Evolutionary conservation across 2,329 filamentous ascomycete species (phyloP), one percentile per base, ranked within the genome.

Genomic region (Geosmithia putterillii): DNA sequence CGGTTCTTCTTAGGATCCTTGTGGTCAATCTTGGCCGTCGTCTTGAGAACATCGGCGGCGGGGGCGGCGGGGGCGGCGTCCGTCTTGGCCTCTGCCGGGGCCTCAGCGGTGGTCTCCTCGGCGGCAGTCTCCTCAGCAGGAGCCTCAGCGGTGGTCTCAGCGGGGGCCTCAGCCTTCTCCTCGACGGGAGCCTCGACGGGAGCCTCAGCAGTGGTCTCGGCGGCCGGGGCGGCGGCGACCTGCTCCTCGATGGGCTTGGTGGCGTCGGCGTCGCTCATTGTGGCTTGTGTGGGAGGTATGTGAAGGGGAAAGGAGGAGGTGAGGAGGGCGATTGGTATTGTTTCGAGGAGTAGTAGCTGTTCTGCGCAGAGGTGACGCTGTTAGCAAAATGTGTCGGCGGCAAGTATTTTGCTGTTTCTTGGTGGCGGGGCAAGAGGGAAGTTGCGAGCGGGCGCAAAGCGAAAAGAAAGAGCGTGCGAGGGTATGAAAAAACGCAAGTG

Each of bases 1-100:
- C 71, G 71, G 52, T 83, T 82, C 52, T 77, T 76, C 50, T 59
- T 54, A 46, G 55, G 57, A 50, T 67, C 58, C 28, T 64, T 57
- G 41, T 54, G 49, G 47, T 68, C 57, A 45, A 60, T 58, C 50
- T 58, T 55, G 48, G 60, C 64, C 28, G 59, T 67, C 44, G 61
- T 73, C 65, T 66, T 69, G 45, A 71, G 59, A 44, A 71, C 63
- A 41, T 60, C 54, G 41, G 48, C 38, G 7, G 51, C 48, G 22
- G 45, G 32, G 21, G 47, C 46, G 36, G 48, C 45, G 28, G 54
- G 51, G 36, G 50, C 44, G 20, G 56, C 50, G 20, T 52, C 50
- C 28, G 47, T 46, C 19, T 54, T 50, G n/a, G 47, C 17, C 38
- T 52, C 51, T 22, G 55, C 51, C 22, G 47, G 47, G 15, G 52